Percentiles rank a stretch among this genome's conserved stretches.
Conservation (phyloP, 2,329 filamentous ascomycete species). For the Metarhizium robertsii region DNA sequence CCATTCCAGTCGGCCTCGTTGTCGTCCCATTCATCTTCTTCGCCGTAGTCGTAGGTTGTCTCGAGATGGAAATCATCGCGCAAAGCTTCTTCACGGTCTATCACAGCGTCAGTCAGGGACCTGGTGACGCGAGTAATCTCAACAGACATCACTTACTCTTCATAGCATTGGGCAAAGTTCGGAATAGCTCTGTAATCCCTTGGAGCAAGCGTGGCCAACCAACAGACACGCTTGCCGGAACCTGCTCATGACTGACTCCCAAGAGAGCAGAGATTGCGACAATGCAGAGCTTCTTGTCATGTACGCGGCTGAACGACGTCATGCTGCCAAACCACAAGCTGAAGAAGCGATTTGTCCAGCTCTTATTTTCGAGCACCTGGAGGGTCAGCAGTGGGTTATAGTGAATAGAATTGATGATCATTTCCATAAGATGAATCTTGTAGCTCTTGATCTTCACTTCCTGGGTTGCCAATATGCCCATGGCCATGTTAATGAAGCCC, state of each 20-base stretch:
- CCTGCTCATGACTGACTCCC: constrained; percentile 66
- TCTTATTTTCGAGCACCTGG: constrained; percentile 78
- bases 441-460: constrained; percentile 88
- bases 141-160: constrained; percentile 52
- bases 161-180: constrained; percentile 76
- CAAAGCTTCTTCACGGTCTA: constrained; percentile 82
- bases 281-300: constrained; percentile 98
- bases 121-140: constrained; percentile 13
- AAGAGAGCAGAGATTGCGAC: constrained; percentile 84
- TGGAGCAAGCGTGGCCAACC: constrained; percentile 88
- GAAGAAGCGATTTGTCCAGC: constrained; percentile 98
- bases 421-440: constrained; percentile 94
- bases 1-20: constrained; percentile 75
- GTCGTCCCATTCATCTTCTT: constrained; percentile 74
- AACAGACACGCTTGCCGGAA: constrained; percentile 85
- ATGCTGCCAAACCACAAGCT: constrained; percentile 97
- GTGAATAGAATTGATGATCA: constrained; percentile 96
- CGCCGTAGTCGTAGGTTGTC: constrained; percentile 52
- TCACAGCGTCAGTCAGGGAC: neutral
- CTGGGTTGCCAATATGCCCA: constrained; percentile 66
- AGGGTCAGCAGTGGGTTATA: constrained; percentile 86
- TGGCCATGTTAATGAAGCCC: constrained; percentile 82
- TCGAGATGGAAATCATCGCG: constrained; percentile 77
- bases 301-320: constrained; percentile 83
- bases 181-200: constrained; percentile 85